Evolutionary conservation across 163 green algal genomes (phyloP).

Genomic region (Scenedesmus sp.): DNA sequence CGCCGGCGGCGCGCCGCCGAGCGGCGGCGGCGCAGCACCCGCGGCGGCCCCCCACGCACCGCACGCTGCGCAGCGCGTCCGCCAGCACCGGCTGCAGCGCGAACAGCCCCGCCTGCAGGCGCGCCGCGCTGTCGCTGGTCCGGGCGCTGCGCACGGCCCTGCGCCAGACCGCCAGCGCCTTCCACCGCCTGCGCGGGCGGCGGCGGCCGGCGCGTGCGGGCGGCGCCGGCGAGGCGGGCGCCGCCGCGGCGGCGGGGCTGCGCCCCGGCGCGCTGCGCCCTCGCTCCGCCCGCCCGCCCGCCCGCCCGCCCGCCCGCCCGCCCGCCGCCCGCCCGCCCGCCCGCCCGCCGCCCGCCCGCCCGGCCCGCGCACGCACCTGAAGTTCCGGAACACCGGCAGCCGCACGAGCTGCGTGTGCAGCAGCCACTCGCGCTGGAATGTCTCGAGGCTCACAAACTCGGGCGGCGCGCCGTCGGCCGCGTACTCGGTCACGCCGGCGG

Average conservation of each 20-base stretch:
- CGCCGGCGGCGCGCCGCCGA: too few relatives aligned
- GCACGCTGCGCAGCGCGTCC: constrained; percentile 48
- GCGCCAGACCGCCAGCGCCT: constrained; percentile 46
- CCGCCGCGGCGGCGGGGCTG: too few relatives aligned
- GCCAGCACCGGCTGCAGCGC: constrained; percentile 55
- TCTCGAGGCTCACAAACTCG: constrained; percentile 53
- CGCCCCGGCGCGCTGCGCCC: too few relatives aligned
- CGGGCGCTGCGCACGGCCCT: constrained; percentile 47
- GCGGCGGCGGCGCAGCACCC: too few relatives aligned
- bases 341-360: too few relatives aligned
- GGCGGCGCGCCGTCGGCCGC: constrained; percentile 32
- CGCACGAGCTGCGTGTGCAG: constrained; percentile 54
- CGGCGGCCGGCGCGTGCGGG: too few relatives aligned
- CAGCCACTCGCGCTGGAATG: constrained; percentile 59
- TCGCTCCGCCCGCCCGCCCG: not conserved
- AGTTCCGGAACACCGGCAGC: constrained; percentile 52
- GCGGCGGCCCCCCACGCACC: constrained; percentile 37
- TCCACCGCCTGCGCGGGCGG: constrained; percentile 43
- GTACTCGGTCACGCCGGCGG: constrained; percentile 55
- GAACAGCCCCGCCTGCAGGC: constrained; percentile 50
- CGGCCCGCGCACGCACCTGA: too few relatives aligned
- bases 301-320: too few relatives aligned
- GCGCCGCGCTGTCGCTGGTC: constrained; percentile 33
- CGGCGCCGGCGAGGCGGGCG: too few relatives aligned
- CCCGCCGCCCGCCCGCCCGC: not conserved